A percentile compares a stretch with the other conserved stretches of the same genome.
Evolutionary conservation across 1,284 basidiomycete species (phyloP).

Genomic region (Leccinum subspadiceum): DNA sequence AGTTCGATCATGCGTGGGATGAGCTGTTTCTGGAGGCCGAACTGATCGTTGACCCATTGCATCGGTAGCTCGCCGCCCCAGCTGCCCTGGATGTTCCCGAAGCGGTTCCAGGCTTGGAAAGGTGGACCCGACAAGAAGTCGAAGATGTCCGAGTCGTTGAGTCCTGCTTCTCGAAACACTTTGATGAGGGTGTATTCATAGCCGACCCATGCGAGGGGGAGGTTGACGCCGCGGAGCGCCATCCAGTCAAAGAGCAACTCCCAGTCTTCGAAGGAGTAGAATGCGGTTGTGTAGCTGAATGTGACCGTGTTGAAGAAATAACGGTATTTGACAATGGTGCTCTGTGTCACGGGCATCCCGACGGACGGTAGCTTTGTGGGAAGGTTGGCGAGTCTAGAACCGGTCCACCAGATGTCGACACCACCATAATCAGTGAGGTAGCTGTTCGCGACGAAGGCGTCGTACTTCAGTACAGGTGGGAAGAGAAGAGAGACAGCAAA

Average conservation of each 20-base stretch:
- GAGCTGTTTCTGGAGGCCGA: constrained; percentile 38
- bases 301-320: constrained; percentile 46
- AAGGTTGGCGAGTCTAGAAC: constrained; percentile 37
- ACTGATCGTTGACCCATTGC: constrained; percentile 42
- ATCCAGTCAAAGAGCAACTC: constrained; percentile 46
- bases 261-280: constrained; percentile 44
- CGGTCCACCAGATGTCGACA: constrained; percentile 46
- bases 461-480: background rate
- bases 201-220: constrained; percentile 42
- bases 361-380: constrained; percentile 33
- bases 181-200: constrained; percentile 40
- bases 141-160: constrained; percentile 36
- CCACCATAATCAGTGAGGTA: constrained; percentile 39
- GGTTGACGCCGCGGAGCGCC: constrained; percentile 5
- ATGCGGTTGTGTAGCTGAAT: constrained; percentile 42
- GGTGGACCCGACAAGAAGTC: constrained; percentile 41
- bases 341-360: constrained; percentile 32
- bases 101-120: constrained; percentile 45
- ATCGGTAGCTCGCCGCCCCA: constrained; percentile 38
- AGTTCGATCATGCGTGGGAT: constrained; percentile 43
- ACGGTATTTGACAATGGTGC: constrained; percentile 39
- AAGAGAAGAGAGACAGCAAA: background rate
- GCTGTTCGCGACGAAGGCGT: constrained; percentile 17
- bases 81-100: constrained; percentile 43
- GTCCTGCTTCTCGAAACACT: constrained; percentile 39